phyloP scores from a whole-genome alignment of 1,139 yeast species.

The Schwanniomyces etchellsii region DNA sequence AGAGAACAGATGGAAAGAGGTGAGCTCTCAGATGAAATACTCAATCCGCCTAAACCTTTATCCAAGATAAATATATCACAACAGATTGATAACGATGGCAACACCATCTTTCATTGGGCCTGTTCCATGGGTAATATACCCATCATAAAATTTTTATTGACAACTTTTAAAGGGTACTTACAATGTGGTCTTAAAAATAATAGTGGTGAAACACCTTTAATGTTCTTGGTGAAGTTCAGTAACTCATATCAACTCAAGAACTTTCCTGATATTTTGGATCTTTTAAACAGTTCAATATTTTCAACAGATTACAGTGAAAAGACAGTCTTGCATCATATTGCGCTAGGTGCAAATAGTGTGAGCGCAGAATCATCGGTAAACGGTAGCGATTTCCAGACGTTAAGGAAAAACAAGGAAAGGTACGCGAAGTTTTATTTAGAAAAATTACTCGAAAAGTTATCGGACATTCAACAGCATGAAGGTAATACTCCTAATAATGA shows the following conservation, averaged over 20 bases:
- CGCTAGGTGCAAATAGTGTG: conserved; percentile 23
- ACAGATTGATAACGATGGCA: conserved; percentile 89
- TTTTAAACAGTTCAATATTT: conserved; percentile 71
- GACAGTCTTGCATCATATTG: conserved; percentile 82
- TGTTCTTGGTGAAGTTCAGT: conserved; percentile 84
- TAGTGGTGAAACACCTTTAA: conserved; percentile 83
- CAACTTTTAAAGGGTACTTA: conserved; percentile 35
- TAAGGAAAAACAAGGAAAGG: conserved; percentile 52
- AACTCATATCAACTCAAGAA: conserved; percentile 75
- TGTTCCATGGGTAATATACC: conserved; percentile 80
- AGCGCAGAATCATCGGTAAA: conserved; percentile 7
- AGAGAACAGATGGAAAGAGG: conserved; percentile 11
- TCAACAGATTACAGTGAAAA: conserved; percentile 64
- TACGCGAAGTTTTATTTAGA: conserved; percentile 83
- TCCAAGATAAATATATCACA: conserved; percentile 60
- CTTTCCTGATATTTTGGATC: conserved; percentile 67
- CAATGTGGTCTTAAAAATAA: conserved; percentile 61
- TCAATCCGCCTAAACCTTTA: conserved; percentile 39
- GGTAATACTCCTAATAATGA: conserved; percentile 5
- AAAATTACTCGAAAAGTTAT: conserved; percentile 56
- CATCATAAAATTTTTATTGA: conserved; percentile 66
- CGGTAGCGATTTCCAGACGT: conserved; percentile 12
- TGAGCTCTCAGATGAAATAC: conserved; percentile 27
- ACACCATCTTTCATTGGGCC: conserved; percentile 94
- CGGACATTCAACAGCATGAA: conserved; percentile 14